Evolutionary conservation across 2,329 filamentous ascomycete genomes (phyloP).

Genomic region (Dactylonectria estremocensis): DNA sequence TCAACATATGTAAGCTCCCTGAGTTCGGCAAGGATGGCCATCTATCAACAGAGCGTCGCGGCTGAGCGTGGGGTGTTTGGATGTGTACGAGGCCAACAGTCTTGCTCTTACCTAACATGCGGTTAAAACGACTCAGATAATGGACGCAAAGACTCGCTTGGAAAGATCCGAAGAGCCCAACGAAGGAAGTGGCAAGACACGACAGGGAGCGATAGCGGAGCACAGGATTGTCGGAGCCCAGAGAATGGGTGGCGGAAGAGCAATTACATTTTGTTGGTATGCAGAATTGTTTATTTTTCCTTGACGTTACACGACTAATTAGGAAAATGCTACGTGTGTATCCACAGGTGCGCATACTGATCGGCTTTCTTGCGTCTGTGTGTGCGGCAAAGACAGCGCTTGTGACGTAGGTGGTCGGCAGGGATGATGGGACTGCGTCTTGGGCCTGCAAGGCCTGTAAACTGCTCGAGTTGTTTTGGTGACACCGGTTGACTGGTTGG

Average conservation of each 20-base stretch:
- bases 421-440: conserved; percentile 17
- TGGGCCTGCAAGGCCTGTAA: conserved; percentile 1
- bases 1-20: background rate
- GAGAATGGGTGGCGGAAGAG: conserved; percentile 13
- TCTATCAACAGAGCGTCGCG: background rate
- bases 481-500: background rate
- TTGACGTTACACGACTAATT: conserved; percentile 11
- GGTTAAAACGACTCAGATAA: conserved; percentile 17
- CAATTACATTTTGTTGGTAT: conserved; percentile 21
- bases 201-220: conserved; percentile 10
- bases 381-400: conserved; percentile 20
- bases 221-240: background rate
- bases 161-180: conserved; percentile 4
- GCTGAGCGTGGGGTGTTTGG: background rate
- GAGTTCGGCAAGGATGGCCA: background rate
- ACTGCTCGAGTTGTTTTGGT: too few species aligned
- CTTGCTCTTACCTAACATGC: background rate
- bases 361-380: conserved; percentile 12
- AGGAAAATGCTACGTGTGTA: background rate
- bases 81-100: background rate
- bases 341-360: conserved; percentile 3
- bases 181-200: conserved; percentile 14
- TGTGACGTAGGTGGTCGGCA: conserved; percentile 17
- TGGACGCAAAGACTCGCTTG: background rate
- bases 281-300: conserved; percentile 1